These are phyloP conservation scores for Aureobasidium sp. DNA, from an alignment of 2,329 filamentous ascomycete species.

Conservation along the genomic window DNA sequence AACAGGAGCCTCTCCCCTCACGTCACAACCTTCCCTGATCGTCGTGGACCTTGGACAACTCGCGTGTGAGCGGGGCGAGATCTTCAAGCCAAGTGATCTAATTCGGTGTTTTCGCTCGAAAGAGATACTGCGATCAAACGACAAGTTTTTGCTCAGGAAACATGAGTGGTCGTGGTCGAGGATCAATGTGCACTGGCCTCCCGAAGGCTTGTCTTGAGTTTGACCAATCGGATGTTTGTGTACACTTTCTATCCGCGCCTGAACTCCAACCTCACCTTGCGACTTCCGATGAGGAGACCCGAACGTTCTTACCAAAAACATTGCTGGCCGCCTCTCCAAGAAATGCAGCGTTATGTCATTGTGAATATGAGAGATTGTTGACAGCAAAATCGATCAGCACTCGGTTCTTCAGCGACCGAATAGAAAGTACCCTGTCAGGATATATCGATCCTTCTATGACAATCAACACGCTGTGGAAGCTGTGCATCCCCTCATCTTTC, in stretches of 20 bases:
- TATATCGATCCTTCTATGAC: neutral
- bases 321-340: neutral
- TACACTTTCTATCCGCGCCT: too few species aligned
- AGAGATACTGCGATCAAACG: neutral
- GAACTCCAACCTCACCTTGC: slow-evolving; percentile 1
- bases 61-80: neutral
- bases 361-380: neutral
- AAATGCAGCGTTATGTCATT: neutral
- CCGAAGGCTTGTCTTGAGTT: neutral
- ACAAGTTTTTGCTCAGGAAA: neutral
- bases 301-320: neutral
- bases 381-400: neutral
- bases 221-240: neutral
- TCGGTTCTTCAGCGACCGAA: neutral
- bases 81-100: neutral
- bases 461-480: neutral
- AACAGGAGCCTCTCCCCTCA: neutral
- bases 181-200: neutral
- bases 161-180: neutral
- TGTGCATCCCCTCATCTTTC: neutral
- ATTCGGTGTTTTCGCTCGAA: neutral
- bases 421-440: neutral
- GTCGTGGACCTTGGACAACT: neutral
- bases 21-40: neutral
- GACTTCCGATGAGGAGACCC: slow-evolving; percentile 5